Base-by-base conservation (phyloP, 306 rosid species). In the Malus asiatica region DNA sequence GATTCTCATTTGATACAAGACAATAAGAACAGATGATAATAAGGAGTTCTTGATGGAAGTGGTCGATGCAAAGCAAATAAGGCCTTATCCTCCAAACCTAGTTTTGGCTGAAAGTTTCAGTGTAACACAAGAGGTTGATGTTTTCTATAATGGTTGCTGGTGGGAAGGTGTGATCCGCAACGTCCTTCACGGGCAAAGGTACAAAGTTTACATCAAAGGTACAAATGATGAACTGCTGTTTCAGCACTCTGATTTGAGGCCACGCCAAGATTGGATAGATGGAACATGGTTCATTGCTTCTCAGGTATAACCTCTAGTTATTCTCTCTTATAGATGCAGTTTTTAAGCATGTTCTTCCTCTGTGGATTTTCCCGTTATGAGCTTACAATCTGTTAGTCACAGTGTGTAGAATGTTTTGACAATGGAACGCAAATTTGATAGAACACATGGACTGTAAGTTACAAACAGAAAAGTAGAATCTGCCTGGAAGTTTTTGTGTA, bases 111-210 rank as follows among this genome's bases (percentile, higher is more conserved):
- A 63, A 81, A 11, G 29, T 51, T 92, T 77, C 29, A 12, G 13
- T 59, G 23, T 77, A 71, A 79, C 80, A 13, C 88, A 92, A 14
- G 86, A 87, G 57, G 90, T 92, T 57, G 96, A 92, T 66, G 91
- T 91, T 14, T 65, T 64, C 25, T 55, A 80, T 76, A 88, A 85
- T 13, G 97, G 90, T 1, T 88, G 93, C 5, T 92, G 96, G 97
- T 92, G 96, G 97, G 86, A 82, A 11, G 96, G 97, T 72, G 84
- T 81, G 81, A 76, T 90, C 71, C 23, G 83, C 46, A 84, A 79
- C 78, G 80, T 88, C 67, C 84, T 89, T 11, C 62, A 66, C 6
- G 73, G 80, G 33, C 83, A 80, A 27, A 85, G 68, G 73, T 92
- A 86, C 76, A 66, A 55, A 70, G 89, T 92, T 52, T 88, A 79